Base-by-base conservation (phyloP, 108 stramenopile genomes). In the Skeletonema marinoi region DNA sequence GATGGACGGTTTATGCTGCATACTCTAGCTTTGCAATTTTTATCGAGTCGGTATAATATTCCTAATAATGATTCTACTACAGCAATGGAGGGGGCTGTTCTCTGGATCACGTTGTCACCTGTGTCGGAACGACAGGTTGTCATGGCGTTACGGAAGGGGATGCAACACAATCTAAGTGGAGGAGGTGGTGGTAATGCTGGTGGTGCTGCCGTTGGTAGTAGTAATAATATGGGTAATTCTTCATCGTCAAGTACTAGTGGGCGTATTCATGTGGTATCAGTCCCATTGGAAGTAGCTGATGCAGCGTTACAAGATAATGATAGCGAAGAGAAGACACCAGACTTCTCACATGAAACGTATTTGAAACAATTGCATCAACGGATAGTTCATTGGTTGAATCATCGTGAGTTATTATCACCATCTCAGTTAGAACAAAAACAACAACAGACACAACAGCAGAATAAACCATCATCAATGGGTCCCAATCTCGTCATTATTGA, bases 401-500 rank as follows among this genome's bases (percentile, higher is more conserved):
- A 38, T 66, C 69, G 74, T 32, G 70, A 74, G 54, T 46, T 75
- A 7, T 9, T 70, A 44, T 51, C 59, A 3, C 21, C 35, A 41
- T 29, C n/a, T 31, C 50, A 25, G 12, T 56, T 46, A 0, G 16
- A 46, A n/a, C 65, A 39, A 31, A 21, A n/a, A 31, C 48, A 19
- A n/a, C 51, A 32, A 14, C 68, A 58, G 35, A 66, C 14, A 9
- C 19, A 38, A 64, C 48, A 29, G 16, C 62, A 36, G 19, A 33
- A 60, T 32, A 33, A 60, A 6, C 3, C 32, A 25, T 16, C 21
- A 32, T 63, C 33, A 54, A 17, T 66, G 48, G 74, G 82, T 39
- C 82, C 82, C 41, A 67, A 56, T 42, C 77, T 82, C 16, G 80
- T 94, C 42, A 64, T 94, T 32, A 39, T 92, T 60, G 93, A 94